Conservation (phyloP, 148 eudicot species). For the Chenopodium album region DNA sequence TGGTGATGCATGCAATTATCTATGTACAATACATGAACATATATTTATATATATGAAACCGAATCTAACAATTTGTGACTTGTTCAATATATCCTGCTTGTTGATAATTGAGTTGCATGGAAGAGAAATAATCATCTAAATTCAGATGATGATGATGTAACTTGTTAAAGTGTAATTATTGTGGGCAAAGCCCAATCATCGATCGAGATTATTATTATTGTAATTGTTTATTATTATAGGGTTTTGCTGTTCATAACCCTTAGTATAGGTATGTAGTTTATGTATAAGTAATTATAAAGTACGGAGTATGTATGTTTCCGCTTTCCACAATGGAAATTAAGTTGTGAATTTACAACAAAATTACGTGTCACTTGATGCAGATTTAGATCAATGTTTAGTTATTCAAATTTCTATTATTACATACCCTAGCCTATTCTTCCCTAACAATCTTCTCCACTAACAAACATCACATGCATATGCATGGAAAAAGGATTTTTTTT, state of each 20-base stretch:
- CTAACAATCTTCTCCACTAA: too few species aligned
- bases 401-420: too few species aligned
- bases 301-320: too few species aligned
- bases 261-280: too few species aligned
- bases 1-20: constrained; percentile 41
- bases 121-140: not conserved
- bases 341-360: too few species aligned
- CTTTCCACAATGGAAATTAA: too few species aligned
- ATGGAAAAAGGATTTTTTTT: too few species aligned
- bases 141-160: not conserved
- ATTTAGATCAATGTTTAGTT: too few species aligned
- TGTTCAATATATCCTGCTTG: not conserved
- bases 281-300: too few species aligned
- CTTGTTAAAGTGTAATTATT: constrained; percentile 3
- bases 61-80: constrained; percentile 21
- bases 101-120: constrained; percentile 2
- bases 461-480: too few species aligned
- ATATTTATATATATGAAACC: not conserved
- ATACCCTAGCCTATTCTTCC: too few species aligned
- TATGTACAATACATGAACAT: not conserved
- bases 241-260: not conserved
- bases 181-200: constrained; percentile 22
- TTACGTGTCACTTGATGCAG: too few species aligned
- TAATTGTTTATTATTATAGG: not conserved
- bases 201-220: not conserved